Evolutionary conservation across 1,139 yeast genomes (phyloP).

Genomic region (Spathaspora sp.): DNA sequence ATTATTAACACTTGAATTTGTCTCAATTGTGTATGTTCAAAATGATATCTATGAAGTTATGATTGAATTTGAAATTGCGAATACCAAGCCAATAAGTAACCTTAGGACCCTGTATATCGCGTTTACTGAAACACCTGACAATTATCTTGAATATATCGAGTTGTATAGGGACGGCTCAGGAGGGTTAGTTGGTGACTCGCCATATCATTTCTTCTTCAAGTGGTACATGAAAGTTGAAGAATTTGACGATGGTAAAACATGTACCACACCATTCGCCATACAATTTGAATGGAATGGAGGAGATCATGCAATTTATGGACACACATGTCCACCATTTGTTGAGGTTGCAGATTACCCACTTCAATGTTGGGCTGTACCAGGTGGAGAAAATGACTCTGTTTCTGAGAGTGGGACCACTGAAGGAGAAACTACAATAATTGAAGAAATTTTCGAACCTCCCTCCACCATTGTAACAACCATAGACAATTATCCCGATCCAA

Average conservation of each 20-base stretch:
- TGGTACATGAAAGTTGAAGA: not conserved
- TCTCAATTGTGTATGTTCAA: not conserved
- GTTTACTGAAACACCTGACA: not conserved
- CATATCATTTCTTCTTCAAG: not conserved
- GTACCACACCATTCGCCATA: not conserved
- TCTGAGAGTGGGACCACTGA: no score
- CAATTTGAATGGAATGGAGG: not conserved
- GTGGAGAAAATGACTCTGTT: no score
- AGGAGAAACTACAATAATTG: not conserved
- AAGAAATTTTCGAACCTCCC: not conserved
- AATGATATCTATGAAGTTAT: not conserved
- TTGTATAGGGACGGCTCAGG: not conserved
- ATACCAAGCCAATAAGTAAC: not conserved
- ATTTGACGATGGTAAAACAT: not conserved
- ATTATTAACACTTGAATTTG: not conserved
- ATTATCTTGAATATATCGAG: not conserved
- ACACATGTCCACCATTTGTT: no score
- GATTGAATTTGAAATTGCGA: not conserved
- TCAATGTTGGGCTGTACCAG: not conserved
- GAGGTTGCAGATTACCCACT: not conserved
- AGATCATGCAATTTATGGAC: not conserved
- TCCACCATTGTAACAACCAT: not conserved
- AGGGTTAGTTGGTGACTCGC: not conserved
- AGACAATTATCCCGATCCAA: not conserved
- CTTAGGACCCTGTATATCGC: not conserved